These are phyloP conservation scores for Aquanectria penicillioides DNA, from an alignment of 2,329 filamentous ascomycete species.

Conservation along the genomic window DNA sequence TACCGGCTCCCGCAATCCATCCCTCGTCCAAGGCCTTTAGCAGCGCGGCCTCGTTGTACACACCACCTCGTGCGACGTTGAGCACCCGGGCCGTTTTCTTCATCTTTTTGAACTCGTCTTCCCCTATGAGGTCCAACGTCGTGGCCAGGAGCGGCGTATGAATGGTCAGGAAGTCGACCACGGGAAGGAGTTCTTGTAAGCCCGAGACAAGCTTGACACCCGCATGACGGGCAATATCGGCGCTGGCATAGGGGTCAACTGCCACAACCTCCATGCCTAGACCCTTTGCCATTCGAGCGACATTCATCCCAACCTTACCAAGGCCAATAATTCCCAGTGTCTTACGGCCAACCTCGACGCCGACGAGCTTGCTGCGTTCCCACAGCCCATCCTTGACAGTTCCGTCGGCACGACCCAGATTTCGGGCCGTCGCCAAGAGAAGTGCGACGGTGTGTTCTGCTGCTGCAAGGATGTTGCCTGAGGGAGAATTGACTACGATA, in stretches of 20 bases:
- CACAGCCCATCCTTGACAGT: slow-evolving; percentile 77
- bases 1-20: slow-evolving; percentile 78
- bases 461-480: slow-evolving; percentile 83
- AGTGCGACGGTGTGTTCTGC: slow-evolving; percentile 82
- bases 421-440: slow-evolving; percentile 77
- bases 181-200: slow-evolving; percentile 68
- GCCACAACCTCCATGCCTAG: slow-evolving; percentile 81
- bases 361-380: slow-evolving; percentile 79
- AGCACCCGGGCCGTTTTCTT: slow-evolving; percentile 78
- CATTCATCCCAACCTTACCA: slow-evolving; percentile 85
- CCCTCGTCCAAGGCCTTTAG: slow-evolving; percentile 75
- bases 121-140: slow-evolving; percentile 78
- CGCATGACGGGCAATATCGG: slow-evolving; percentile 74
- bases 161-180: slow-evolving; percentile 81
- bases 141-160: slow-evolving; percentile 84
- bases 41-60: slow-evolving; percentile 80
- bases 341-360: slow-evolving; percentile 82
- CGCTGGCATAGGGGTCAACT: slow-evolving; percentile 81
- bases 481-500: slow-evolving; percentile 82
- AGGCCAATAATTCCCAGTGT: slow-evolving; percentile 80
- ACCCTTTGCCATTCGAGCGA: slow-evolving; percentile 81
- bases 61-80: slow-evolving; percentile 83
- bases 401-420: slow-evolving; percentile 76
- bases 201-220: slow-evolving; percentile 71
- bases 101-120: slow-evolving; percentile 74